Evolutionary conservation across 768 basidiomycete species (phyloP), one percentile per base, ranked within the genome.

Genomic region (Mycena indigotica): DNA sequence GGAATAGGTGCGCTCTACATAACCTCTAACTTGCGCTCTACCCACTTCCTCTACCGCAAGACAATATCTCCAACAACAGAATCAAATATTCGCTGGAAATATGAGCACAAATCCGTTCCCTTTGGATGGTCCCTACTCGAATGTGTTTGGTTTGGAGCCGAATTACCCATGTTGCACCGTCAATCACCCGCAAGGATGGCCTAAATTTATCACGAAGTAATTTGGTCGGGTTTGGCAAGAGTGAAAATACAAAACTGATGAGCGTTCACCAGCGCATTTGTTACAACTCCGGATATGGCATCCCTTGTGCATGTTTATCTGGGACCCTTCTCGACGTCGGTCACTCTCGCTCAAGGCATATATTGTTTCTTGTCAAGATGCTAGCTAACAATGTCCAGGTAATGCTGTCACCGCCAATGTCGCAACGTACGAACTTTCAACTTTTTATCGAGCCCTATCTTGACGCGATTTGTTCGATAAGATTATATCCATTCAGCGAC

Each of bases 121-220:
- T 56, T 62, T 66, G 52, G 52, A 67, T 55, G 80, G 80, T 12
- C 65, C 78, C 16, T 80, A 51, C 50, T 24, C 16, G 0, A 79
- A 80, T 59, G 80, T 82, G 13, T 81, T 81, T 55, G 79, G 80
- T 2, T 68, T 82, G 2, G 76, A 80, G 55, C 80, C 80, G 5
- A 80, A 81, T 55, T 81, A 81, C 56, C 79, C 80, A 74, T 81
- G 80, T 57, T 82, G 81, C 68, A 81, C 80, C 1, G 82, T 82
- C 50, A 81, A 82, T 56, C 76, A 78, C 56, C 81, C 81, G 23
- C 81, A 83, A 64, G 80, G 79, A 26, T 82, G 78, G 77, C 81
- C 81, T 1, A 83, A 82, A 58, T 82, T 83, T 65, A 74, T 82
- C 53, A 72, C 77, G 21, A 81, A 80, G 61, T 55, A 26, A 28